Evolutionary conservation across 208 protist genomes (phyloP).

Genomic region (Trypanosoma melophagium): DNA sequence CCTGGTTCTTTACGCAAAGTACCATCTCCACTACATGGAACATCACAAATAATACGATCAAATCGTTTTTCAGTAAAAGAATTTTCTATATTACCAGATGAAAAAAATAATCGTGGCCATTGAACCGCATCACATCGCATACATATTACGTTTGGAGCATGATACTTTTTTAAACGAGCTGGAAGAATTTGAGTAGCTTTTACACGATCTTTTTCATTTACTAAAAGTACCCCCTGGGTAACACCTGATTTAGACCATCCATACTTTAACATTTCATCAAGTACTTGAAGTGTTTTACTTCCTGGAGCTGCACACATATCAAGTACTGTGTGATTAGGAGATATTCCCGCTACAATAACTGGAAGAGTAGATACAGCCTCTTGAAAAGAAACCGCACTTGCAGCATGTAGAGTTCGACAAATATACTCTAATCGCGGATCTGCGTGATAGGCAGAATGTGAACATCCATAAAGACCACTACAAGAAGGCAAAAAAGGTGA

Average conservation of each 20-base stretch:
- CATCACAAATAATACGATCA: conserved; percentile 94
- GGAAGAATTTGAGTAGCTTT: conserved; percentile 93
- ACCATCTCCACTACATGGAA: conserved; percentile 95
- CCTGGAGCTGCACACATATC: conserved; percentile 92
- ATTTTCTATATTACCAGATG: conserved; percentile 20
- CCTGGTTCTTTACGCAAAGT: conserved; percentile 92
- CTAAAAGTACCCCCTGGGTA: conserved; percentile 67
- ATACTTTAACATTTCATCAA: conserved; percentile 76
- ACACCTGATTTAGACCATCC: conserved; percentile 31
- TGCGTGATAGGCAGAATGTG: conserved; percentile 74
- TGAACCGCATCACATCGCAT: conserved; percentile 86
- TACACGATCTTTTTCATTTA: conserved; percentile 89
- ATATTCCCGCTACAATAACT: conserved; percentile 68
- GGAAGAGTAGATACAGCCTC: conserved; percentile 87
- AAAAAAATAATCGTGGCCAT: conserved; percentile 80
- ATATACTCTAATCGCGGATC: conserved; percentile 59
- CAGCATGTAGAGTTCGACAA: conserved; percentile 84
- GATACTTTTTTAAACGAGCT: conserved; percentile 86
- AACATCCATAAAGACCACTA: conserved; percentile 66
- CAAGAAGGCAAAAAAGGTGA: conserved; percentile 27
- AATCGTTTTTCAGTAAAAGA: conserved; percentile 45
- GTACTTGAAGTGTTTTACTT: conserved; percentile 88
- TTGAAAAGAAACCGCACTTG: conserved; percentile 86
- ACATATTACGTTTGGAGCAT: conserved; percentile 82
- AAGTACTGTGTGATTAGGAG: conserved; percentile 79